Conservation (phyloP, 441 rosid genomes). For the Pelargonium australe region DNA sequence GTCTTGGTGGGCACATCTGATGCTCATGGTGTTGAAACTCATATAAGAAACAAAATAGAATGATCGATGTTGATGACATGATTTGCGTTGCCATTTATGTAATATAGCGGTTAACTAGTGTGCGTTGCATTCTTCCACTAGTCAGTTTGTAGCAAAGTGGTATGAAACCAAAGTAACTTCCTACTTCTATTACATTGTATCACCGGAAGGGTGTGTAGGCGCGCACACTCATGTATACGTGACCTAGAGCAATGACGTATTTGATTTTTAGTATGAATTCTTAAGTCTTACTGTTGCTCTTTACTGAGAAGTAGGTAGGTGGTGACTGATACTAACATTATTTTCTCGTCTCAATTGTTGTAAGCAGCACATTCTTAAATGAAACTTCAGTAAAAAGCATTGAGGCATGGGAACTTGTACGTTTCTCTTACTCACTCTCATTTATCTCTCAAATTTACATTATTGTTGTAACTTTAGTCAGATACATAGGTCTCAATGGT, state of each 20-base stretch:
- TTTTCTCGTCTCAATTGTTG: background rate
- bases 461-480: background rate
- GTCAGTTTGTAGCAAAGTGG: background rate
- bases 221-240: background rate
- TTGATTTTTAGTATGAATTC: background rate
- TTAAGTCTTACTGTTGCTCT: background rate
- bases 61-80: background rate
- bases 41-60: background rate
- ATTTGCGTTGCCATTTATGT: background rate
- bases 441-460: background rate
- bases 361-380: slow-evolving; percentile 44
- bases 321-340: background rate
- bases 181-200: background rate
- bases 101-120: background rate
- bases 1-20: background rate
- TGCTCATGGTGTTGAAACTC: background rate
- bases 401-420: slow-evolving; percentile 80
- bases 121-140: background rate
- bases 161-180: background rate
- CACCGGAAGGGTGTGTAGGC: background rate
- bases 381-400: slow-evolving; percentile 37
- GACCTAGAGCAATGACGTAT: background rate
- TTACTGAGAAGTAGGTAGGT: background rate
- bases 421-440: slow-evolving; percentile 16
- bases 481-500: background rate